phyloP scores from a whole-genome alignment of 768 basidiomycete genomes.

The Termitomyces sp. region DNA sequence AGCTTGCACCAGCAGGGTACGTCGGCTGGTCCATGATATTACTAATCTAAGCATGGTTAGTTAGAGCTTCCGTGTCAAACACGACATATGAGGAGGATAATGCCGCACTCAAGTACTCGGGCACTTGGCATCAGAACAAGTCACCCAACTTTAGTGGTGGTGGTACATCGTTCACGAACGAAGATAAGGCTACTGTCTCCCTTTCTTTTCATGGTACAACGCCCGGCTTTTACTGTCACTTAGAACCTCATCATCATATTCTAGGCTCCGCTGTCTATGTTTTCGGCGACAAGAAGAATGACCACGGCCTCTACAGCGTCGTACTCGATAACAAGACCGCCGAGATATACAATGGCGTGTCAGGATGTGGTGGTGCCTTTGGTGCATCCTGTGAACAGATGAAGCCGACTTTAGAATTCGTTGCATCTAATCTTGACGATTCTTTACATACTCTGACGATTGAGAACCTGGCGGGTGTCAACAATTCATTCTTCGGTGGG shows the following conservation, averaged over 20 bases:
- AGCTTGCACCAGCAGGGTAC: slow-evolving; percentile 39
- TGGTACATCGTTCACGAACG: slow-evolving; percentile 37
- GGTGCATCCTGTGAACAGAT: slow-evolving; percentile 42
- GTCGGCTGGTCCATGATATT: slow-evolving; percentile 4
- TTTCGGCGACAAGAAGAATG: slow-evolving; percentile 45
- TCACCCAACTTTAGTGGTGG: slow-evolving; percentile 41
- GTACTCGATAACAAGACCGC: slow-evolving; percentile 30
- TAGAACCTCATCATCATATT: neutral
- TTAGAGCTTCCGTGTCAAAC: slow-evolving; percentile 36
- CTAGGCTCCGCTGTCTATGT: slow-evolving; percentile 40
- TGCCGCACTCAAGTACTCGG: slow-evolving; percentile 31
- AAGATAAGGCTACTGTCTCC: slow-evolving; percentile 32
- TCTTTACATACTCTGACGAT: slow-evolving; percentile 33
- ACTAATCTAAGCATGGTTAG: neutral
- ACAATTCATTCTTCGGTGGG: slow-evolving; percentile 40
- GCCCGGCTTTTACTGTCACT: neutral
- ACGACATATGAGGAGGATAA: slow-evolving; percentile 37
- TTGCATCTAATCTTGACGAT: slow-evolving; percentile 36
- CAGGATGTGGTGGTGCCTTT: slow-evolving; percentile 43
- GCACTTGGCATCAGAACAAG: slow-evolving; percentile 37
- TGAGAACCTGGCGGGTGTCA: slow-evolving; percentile 35
- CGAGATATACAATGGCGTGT: slow-evolving; percentile 31
- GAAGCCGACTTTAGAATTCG: slow-evolving; percentile 35
- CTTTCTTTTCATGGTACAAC: slow-evolving; percentile 36
- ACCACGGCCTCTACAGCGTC: slow-evolving; percentile 41